Base-by-base conservation (phyloP, 2,329 filamentous ascomycete genomes). In the Penicillium thymicola region DNA sequence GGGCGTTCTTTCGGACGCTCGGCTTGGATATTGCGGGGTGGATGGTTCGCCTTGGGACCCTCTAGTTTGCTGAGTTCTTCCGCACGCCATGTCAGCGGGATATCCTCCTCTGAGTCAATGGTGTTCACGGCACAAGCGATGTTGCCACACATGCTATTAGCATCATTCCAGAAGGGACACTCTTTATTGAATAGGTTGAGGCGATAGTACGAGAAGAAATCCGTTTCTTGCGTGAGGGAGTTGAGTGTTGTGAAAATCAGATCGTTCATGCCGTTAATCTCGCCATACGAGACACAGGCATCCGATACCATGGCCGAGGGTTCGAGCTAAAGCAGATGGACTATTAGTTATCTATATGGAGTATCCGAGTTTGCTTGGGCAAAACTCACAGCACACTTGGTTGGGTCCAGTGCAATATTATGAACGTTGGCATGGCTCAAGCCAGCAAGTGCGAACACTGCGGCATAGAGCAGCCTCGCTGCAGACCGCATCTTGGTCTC, bases 141-240 rank as follows among this genome's bases (percentile, higher is more conserved):
- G 76, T 99, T 99, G 63, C 92, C 94, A 75, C 94, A 99, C 82
- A 97, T 90, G 73, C 90, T 90, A 75, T 89, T 89, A 59, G 92
- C 88, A 73, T 99, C 94, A 70, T 87, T 85, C 93, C 94, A 99
- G 73, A 97, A 99, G 0, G 94, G 94, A 70, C 94, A 99, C 76
- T 85, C 86, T 75, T 94, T 96, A 75, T 95, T 89, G 76, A 91
- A 99, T 21, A 99, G 83, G 73, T 97, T 97, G 44, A 99, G 79
- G 56, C 94, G 88, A 78, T 97, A 99, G 76, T 97, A 92, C 51
- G 93, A 93, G 77, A 99, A 99, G 82, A 97, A 99, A 76, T 99
- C 94, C 73, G 93, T 96, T 51, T 89, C 86, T 66, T 85, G 85
- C 0, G 91, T 96, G 44, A 99, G 85, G 54, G 90, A 88, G 67